A percentile compares a stretch with the other conserved stretches of the same genome.
phyloP scores from a whole-genome alignment of 768 basidiomycete genomes.

The Fomitopsis pulvina region DNA sequence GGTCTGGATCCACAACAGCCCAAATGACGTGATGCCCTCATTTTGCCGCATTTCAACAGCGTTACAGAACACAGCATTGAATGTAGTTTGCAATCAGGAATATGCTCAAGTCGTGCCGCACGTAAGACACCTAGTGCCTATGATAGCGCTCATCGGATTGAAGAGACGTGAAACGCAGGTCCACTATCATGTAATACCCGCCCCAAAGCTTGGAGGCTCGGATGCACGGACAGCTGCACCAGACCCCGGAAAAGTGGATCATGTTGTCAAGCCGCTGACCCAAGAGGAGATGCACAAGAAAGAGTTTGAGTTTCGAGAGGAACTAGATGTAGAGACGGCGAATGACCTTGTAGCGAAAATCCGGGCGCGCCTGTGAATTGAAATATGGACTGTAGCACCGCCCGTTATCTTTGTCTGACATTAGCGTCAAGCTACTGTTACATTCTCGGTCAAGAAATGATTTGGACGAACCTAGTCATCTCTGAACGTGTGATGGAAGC shows the following conservation, averaged over 20 bases:
- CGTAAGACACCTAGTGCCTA: slow-evolving; percentile 30
- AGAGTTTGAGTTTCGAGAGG: slow-evolving; percentile 51
- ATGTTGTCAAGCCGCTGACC: slow-evolving; percentile 28
- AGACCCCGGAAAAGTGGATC: slow-evolving; percentile 5
- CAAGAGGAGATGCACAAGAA: slow-evolving; percentile 49
- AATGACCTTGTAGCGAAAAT: slow-evolving; percentile 37
- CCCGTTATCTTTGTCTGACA: no score
- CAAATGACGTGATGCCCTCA: no score
- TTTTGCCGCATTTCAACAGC: slow-evolving; percentile 36
- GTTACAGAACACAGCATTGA: slow-evolving; percentile 58
- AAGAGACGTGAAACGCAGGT: slow-evolving; percentile 42
- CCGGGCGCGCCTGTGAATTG: slow-evolving; percentile 22
- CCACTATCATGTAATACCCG: slow-evolving; percentile 73
- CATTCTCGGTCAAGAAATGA: no score
- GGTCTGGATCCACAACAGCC: slow-evolving; percentile 42
- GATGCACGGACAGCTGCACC: background rate
- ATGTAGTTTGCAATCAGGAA: slow-evolving; percentile 77
- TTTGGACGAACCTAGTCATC: no score
- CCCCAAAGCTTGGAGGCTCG: slow-evolving; percentile 32
- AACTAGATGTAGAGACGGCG: slow-evolving; percentile 58
- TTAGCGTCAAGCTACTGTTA: no score
- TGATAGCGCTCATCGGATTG: background rate
- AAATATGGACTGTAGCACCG: no score
- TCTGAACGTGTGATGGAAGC: no score
- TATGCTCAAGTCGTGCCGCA: slow-evolving; percentile 80